A percentile compares a stretch with the other conserved stretches of the same genome.
Conservation (phyloP, 306 rosid genomes). For the Heteromeles arbutifolia region DNA sequence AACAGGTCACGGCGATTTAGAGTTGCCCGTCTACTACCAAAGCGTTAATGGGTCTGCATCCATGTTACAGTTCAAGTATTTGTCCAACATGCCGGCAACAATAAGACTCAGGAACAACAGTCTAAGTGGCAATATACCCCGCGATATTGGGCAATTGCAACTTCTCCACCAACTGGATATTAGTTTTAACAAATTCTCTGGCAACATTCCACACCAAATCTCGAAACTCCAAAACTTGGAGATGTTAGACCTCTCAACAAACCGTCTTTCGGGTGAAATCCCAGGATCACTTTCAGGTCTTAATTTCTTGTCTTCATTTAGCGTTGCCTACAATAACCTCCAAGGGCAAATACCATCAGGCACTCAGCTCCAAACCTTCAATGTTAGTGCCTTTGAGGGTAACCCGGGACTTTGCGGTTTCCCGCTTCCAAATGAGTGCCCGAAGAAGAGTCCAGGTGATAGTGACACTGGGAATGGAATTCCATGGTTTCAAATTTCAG, state of each 20-base stretch:
- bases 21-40: background rate
- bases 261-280: background rate
- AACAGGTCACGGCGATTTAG: background rate
- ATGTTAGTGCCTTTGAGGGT: background rate
- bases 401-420: background rate
- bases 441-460: background rate
- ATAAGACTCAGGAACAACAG: background rate
- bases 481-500: background rate
- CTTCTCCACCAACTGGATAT: background rate
- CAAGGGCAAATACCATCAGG: background rate
- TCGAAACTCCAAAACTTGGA: background rate
- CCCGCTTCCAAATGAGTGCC: background rate
- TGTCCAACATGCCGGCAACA: background rate
- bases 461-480: background rate
- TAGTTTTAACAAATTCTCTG: background rate
- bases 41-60: background rate
- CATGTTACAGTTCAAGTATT: background rate
- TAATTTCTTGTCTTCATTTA: background rate
- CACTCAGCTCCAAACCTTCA: conserved; percentile 2
- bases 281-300: background rate
- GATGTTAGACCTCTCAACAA: background rate
- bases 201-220: background rate
- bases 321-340: background rate
- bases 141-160: background rate
- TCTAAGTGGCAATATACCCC: background rate